Conservation (phyloP, 805 yeast genomes). For the Suhomyces sp. region DNA sequence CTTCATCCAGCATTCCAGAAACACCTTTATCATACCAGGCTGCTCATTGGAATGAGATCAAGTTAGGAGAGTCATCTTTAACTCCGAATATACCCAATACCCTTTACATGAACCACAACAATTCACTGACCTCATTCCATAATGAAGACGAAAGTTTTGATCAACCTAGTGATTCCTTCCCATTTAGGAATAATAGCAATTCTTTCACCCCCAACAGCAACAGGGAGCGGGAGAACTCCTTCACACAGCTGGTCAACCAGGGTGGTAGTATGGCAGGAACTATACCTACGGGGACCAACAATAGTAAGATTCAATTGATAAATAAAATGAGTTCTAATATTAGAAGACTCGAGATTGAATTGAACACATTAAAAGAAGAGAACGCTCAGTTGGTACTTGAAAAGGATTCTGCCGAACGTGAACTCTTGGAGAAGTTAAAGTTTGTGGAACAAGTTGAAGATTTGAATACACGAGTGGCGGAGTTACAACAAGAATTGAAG, state of each 20-base stretch:
- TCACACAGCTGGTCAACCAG: constrained; percentile 1
- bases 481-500: constrained; percentile 31
- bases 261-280: constrained; percentile 6
- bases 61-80: constrained; percentile 48
- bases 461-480: constrained; percentile 29
- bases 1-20: constrained; percentile 5
- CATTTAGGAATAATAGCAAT: constrained; percentile 1
- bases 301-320: constrained; percentile 55
- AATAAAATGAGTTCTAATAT: constrained; percentile 75
- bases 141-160: constrained; percentile 9
- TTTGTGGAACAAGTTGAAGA: constrained; percentile 26
- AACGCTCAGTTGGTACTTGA: constrained; percentile 51
- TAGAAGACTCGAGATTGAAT: constrained; percentile 77
- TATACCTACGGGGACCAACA: constrained; percentile 12
- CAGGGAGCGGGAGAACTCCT: constrained; percentile 9
- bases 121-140: constrained; percentile 16
- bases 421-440: constrained; percentile 49
- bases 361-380: constrained; percentile 63
- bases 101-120: constrained; percentile 9
- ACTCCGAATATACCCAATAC: constrained; percentile 19
- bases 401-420: constrained; percentile 66
- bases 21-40: constrained; percentile 4
- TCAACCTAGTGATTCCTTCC: not conserved
- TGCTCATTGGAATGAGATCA: constrained; percentile 21
- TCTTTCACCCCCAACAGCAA: not conserved